A percentile compares a stretch with the other conserved stretches of the same genome.
phyloP scores from a whole-genome alignment of 805 yeast species.

The Diddensiella santjacobensis region DNA sequence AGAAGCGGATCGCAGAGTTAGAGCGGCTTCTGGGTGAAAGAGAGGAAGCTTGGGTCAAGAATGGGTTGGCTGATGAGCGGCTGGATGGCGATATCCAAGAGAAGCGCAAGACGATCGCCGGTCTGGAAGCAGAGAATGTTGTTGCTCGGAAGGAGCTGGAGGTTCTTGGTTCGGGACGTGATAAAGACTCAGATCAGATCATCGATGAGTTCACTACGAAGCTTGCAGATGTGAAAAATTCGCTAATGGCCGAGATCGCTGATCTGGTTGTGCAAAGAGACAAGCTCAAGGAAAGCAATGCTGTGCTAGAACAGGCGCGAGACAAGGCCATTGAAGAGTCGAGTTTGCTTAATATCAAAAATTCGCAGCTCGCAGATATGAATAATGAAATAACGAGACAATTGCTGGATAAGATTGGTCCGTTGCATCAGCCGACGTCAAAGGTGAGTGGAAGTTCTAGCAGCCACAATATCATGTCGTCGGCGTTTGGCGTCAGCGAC shows the following conservation, averaged over 20 bases:
- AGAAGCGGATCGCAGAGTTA: conserved; percentile 28
- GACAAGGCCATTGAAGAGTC: conserved; percentile 32
- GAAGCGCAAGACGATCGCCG: conserved; percentile 35
- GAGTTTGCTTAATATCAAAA: conserved; percentile 30
- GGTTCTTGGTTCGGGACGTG: conserved; percentile 30
- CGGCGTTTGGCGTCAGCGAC: not conserved
- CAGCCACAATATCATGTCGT: not conserved
- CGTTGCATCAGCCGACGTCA: conserved; percentile 1
- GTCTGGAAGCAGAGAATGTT: conserved; percentile 33
- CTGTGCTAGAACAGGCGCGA: conserved; percentile 25
- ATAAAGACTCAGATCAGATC: conserved; percentile 39
- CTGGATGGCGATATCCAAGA: conserved; percentile 24
- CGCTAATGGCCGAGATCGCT: conserved; percentile 45
- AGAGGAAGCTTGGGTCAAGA: conserved; percentile 10
- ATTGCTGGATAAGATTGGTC: conserved; percentile 32
- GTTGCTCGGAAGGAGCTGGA: conserved; percentile 39
- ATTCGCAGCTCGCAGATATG: conserved; percentile 36
- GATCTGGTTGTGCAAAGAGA: conserved; percentile 31
- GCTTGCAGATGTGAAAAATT: conserved; percentile 45
- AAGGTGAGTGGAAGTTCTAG: conserved; percentile 5
- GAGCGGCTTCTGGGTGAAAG: conserved; percentile 22
- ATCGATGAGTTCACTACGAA: conserved; percentile 39
- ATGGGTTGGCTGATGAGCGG: not conserved
- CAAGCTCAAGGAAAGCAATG: conserved; percentile 30
- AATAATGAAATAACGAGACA: conserved; percentile 36